Base-by-base conservation (phyloP, 2,329 filamentous ascomycete genomes). In the Penicillium brevicompactum region DNA sequence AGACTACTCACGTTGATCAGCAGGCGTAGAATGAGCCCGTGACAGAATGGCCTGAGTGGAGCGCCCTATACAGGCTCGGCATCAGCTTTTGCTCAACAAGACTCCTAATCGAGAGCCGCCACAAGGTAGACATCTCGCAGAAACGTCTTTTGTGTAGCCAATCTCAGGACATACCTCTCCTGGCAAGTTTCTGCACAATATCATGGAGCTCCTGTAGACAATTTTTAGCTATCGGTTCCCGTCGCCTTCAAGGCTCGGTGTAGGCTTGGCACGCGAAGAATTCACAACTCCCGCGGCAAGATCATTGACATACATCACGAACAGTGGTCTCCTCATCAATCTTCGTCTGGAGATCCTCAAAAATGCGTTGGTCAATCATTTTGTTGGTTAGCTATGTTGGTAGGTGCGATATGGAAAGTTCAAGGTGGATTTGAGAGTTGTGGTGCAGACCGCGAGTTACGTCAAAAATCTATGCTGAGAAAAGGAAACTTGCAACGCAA, bases 311-410 rank as follows among this genome's bases (percentile, higher is more conserved):
- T 70, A 87, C 84, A 71, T 97, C 93, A 68, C 90, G 87, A 51
- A 96, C 87, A 51, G 84, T 81, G 8, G 85, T 83, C 72, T 97
- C 94, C 74, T 95, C 88, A 65, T 97, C 94, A 66, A 97, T 91
- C 74, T 92, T 92, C 56, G 84, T 80, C 76, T 97, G 93, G 58
- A 99, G 87, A 66, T 89, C 84, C 69, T 92, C 86, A 75, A 97
- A 97, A 73, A 97, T 90, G 62, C 84, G 82, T 57, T 90, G 88
- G 72, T 95, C 88, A 68, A 94, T 86, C 82, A 89, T 85, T 53
- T 76, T 78, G 52, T 63, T 21, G 44, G 43, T 46, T 32, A 21
- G 37, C 45, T 51, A 47, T 41, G 40, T 31, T 30, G 46, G 43
- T 37, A 46, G 43, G 34, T 38, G 34, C 37, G 24, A 55, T 41